Conservation (phyloP, 2,329 filamentous ascomycete genomes). For the Bipolaris oryzae region DNA sequence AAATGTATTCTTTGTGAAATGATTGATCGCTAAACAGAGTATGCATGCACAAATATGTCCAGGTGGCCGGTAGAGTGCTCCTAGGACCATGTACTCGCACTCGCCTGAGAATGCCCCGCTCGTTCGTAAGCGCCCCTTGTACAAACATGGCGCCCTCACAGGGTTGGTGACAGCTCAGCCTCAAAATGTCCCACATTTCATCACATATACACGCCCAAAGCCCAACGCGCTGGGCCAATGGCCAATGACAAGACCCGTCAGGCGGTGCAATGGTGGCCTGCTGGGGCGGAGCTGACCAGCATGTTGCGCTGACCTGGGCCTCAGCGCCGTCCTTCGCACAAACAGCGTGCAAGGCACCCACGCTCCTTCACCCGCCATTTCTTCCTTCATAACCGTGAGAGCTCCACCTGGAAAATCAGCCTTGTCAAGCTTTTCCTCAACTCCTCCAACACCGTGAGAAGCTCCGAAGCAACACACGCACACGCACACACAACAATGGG, state of each 20-base stretch:
- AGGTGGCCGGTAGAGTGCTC: neutral
- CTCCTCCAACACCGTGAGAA: neutral
- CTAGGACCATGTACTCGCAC: neutral
- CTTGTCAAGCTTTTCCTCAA: conserved; percentile 6
- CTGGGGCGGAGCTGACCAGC: conserved; percentile 17
- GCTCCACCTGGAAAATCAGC: conserved; percentile 13
- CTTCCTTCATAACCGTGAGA: conserved; percentile 10
- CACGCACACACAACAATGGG: conserved; percentile 19
- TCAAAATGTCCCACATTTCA: conserved; percentile 9
- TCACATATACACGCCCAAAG: conserved; percentile 6
- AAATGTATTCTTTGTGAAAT: too few relatives aligned
- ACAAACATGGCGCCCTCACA: conserved; percentile 8
- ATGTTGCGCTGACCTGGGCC: conserved; percentile 5
- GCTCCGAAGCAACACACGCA: neutral
- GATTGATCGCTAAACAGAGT: neutral
- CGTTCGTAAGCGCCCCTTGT: conserved; percentile 11
- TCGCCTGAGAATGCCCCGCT: conserved; percentile 19
- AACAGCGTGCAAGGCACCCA: conserved; percentile 13
- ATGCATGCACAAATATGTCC: neutral
- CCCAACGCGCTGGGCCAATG: conserved; percentile 7
- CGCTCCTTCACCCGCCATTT: conserved; percentile 18
- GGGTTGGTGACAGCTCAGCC: conserved; percentile 14
- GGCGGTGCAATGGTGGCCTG: conserved; percentile 4
- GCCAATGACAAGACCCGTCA: neutral
- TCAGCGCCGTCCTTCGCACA: conserved; percentile 2